Percentiles rank a stretch among this genome's conserved stretches.
phyloP scores from a whole-genome alignment of 2,329 filamentous ascomycete species.

The Curvularia spicifera region DNA sequence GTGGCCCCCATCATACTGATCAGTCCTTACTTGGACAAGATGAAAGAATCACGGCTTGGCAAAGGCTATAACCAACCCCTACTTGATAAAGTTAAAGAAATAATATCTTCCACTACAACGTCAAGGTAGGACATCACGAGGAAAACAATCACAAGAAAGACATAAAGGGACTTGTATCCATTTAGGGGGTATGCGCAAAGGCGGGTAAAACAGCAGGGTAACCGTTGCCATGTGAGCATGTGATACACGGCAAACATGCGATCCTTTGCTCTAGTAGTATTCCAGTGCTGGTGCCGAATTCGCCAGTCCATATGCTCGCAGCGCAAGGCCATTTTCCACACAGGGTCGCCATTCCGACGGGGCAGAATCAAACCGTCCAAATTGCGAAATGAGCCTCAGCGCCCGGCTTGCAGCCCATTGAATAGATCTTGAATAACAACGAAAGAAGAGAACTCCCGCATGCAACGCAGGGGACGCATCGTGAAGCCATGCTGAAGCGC shows the following conservation, averaged over 20 bases:
- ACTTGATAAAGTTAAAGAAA: neutral
- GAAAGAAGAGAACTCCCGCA: constrained; percentile 45
- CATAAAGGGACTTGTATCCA: constrained; percentile 11
- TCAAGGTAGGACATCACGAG: neutral
- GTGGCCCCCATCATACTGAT: neutral
- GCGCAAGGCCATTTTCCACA: constrained; percentile 7
- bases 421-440: constrained; percentile 36
- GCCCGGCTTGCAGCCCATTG: constrained; percentile 30
- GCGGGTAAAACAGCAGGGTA: constrained; percentile 34
- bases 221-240: constrained; percentile 27
- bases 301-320: constrained; percentile 20
- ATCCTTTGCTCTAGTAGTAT: constrained; percentile 29
- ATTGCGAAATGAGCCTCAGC: constrained; percentile 19
- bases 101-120: no score
- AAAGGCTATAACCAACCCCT: neutral
- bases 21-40: neutral
- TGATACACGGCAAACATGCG: constrained; percentile 14
- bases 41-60: neutral
- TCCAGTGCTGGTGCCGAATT: constrained; percentile 26
- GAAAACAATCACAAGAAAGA: neutral
- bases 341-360: constrained; percentile 2
- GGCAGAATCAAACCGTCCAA: constrained; percentile 1
- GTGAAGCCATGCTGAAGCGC: constrained; percentile 34
- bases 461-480: constrained; percentile 43
- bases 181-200: constrained; percentile 25